Percentiles rank a stretch among this genome's conserved stretches.
These are phyloP conservation scores for Graphium sp. DNA, from an alignment of 2,329 filamentous ascomycete species.

Conservation along the genomic window DNA sequence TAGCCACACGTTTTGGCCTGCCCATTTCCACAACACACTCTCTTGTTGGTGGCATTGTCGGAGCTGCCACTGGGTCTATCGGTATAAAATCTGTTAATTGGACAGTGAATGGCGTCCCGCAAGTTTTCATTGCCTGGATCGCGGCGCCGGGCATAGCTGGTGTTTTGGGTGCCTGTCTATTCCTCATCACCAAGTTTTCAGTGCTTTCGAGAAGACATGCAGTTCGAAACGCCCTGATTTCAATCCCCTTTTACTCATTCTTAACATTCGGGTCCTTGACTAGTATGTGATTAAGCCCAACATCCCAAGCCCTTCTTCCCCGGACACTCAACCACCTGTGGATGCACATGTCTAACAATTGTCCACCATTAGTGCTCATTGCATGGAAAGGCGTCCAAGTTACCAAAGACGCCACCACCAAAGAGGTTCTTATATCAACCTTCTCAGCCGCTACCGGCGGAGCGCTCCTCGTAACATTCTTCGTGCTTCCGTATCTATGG, in stretches of 20 bases:
- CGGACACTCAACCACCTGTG: not conserved
- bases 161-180: slow-evolving; percentile 13
- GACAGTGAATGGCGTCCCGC: slow-evolving; percentile 17
- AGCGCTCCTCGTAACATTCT: slow-evolving; percentile 21
- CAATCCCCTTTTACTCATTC: slow-evolving; percentile 20
- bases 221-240: slow-evolving; percentile 15
- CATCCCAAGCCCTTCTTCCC: not conserved
- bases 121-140: slow-evolving; percentile 20
- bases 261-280: slow-evolving; percentile 16
- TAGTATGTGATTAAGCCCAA: slow-evolving; percentile 10
- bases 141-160: slow-evolving; percentile 17
- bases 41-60: slow-evolving; percentile 24
- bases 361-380: slow-evolving; percentile 26
- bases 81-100: slow-evolving; percentile 18
- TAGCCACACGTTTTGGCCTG: slow-evolving; percentile 31
- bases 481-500: slow-evolving; percentile 35
- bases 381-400: slow-evolving; percentile 22
- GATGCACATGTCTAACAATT: no score
- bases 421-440: slow-evolving; percentile 15
- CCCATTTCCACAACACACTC: slow-evolving; percentile 38
- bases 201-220: slow-evolving; percentile 13
- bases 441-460: slow-evolving; percentile 24
- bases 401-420: slow-evolving; percentile 8
- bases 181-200: slow-evolving; percentile 15
- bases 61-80: slow-evolving; percentile 17